A percentile compares a stretch with the other conserved stretches of the same genome.
Conservation (phyloP, 345 rosid genomes). For the Eucalyptus erythrocorys region DNA sequence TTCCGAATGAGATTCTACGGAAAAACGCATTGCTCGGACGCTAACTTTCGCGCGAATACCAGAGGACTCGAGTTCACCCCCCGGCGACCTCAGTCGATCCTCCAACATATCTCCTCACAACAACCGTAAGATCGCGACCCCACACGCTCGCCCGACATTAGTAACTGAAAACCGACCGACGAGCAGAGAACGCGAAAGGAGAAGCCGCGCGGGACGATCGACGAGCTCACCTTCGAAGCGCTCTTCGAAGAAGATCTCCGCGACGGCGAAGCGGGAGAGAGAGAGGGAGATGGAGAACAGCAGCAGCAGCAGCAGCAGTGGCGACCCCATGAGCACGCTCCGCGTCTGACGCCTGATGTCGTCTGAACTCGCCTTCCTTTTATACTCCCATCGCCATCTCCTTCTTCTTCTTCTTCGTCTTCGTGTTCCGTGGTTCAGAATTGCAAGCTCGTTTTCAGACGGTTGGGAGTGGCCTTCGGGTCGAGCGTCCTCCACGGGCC, state of each 20-base stretch:
- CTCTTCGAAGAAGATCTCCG: conserved; percentile 32
- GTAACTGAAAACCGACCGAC: background rate
- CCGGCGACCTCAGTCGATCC: background rate
- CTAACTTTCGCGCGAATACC: background rate
- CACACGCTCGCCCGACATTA: background rate
- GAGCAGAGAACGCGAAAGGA: background rate
- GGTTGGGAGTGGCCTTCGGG: background rate
- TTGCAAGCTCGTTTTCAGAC: background rate
- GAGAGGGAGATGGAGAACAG: background rate
- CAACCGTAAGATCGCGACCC: background rate
- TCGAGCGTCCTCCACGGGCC: background rate
- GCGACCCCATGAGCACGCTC: background rate
- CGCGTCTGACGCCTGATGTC: background rate
- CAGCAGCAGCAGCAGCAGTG: background rate
- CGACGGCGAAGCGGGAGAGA: background rate
- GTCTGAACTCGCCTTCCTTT: background rate
- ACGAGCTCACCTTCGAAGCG: conserved; percentile 19
- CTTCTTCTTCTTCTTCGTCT: background rate
- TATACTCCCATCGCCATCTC: background rate
- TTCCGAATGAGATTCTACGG: background rate
- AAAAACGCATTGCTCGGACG: background rate
- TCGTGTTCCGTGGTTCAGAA: background rate
- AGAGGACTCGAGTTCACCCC: background rate
- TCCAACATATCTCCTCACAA: background rate
- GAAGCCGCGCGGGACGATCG: background rate